phyloP scores from a whole-genome alignment of 352 stramenopile species.

The Pythium vanterpoolii region DNA sequence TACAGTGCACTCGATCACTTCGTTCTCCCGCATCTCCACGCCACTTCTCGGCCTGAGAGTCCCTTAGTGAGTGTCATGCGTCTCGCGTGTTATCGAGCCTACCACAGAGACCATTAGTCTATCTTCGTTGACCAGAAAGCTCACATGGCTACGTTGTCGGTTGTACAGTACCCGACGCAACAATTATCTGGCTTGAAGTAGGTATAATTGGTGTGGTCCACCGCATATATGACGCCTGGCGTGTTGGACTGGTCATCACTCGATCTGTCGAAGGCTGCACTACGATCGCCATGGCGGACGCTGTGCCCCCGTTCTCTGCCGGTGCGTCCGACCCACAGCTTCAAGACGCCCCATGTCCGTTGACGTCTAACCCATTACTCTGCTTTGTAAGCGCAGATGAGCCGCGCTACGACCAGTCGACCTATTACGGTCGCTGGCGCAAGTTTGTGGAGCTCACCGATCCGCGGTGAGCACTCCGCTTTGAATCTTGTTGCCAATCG shows the following conservation, averaged over 20 bases:
- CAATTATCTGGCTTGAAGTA: constrained; percentile 11
- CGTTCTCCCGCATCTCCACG: no score
- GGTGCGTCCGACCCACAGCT: constrained; percentile 14
- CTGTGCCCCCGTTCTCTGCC: constrained; percentile 37
- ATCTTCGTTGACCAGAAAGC: no score
- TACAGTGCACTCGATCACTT: not conserved
- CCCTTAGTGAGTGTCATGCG: no score
- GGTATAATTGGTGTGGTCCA: constrained; percentile 15
- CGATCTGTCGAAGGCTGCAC: not conserved
- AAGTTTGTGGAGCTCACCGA: constrained; percentile 81
- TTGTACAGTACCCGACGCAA: constrained; percentile 10
- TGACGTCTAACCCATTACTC: not conserved
- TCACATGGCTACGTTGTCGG: constrained; percentile 11
- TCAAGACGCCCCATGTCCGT: not conserved
- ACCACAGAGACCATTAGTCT: no score
- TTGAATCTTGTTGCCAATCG: not conserved
- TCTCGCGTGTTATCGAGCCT: no score
- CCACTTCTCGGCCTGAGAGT: no score
- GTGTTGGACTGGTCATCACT: not conserved
- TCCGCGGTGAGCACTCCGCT: constrained; percentile 36
- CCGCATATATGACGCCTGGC: not conserved
- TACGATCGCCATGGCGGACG: constrained; percentile 5
- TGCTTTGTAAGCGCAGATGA: constrained; percentile 42
- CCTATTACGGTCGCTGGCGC: constrained; percentile 80
- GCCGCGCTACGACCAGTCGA: constrained; percentile 82